Evolutionary conservation across 1,139 yeast species (phyloP).

Genomic region (Eremothecium sinecaudum): DNA sequence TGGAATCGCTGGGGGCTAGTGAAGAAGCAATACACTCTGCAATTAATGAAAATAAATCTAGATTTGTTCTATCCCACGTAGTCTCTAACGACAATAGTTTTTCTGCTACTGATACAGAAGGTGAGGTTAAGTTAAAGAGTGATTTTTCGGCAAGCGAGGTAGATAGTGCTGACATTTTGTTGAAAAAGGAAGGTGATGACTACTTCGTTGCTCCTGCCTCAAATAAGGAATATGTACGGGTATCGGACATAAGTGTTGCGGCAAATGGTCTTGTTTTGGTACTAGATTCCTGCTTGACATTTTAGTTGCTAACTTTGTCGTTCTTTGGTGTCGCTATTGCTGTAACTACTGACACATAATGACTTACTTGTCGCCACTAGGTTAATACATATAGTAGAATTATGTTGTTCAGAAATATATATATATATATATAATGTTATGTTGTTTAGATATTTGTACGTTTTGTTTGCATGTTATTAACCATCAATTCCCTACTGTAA

Average conservation of each 20-base stretch:
- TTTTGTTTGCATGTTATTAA: not conserved
- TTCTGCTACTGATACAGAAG: conserved; percentile 6
- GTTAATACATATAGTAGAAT: too few relatives aligned
- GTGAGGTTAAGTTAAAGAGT: conserved; percentile 21
- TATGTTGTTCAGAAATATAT: too few relatives aligned
- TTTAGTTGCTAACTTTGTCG: too few relatives aligned
- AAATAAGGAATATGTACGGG: conserved; percentile 34
- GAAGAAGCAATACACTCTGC: conserved; percentile 39
- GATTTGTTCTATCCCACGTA: conserved; percentile 49
- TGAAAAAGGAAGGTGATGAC: conserved; percentile 37
- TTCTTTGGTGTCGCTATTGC: too few relatives aligned
- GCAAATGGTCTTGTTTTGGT: conserved; percentile 53
- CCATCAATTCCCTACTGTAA: too few relatives aligned
- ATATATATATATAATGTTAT: too few relatives aligned
- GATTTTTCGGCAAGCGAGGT: conserved; percentile 26
- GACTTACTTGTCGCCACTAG: too few relatives aligned
- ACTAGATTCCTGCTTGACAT: too few relatives aligned
- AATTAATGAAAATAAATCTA: conserved; percentile 39
- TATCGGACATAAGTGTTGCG: conserved; percentile 38
- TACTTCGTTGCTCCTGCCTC: conserved; percentile 35
- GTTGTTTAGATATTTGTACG: too few relatives aligned
- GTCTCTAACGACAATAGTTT: conserved; percentile 28
- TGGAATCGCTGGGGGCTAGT: conserved; percentile 16
- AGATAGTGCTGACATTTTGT: conserved; percentile 37
- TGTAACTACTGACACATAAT: too few relatives aligned